A percentile compares a stretch with the other conserved stretches of the same genome.
These are phyloP conservation scores for Lotmaria passim DNA, from an alignment of 208 protist species.

Conservation along the genomic window DNA sequence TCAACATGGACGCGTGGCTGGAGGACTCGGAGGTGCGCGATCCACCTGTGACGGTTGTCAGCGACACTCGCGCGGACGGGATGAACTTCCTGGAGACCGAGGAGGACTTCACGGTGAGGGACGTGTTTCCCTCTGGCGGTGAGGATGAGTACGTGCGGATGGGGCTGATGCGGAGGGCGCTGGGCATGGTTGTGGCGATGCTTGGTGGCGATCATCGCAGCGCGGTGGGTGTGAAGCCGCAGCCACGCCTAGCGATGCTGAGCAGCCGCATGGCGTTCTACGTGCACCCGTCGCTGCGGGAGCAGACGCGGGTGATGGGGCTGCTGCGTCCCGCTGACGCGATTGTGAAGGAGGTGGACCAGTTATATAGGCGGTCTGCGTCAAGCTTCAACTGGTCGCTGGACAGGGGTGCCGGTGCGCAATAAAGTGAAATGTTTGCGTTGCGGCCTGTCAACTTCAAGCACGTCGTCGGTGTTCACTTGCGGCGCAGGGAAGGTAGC, in stretches of 20 bases:
- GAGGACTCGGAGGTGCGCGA: neutral
- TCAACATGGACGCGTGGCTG: constrained; percentile 19
- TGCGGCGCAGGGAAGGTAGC: no score
- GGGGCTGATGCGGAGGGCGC: neutral
- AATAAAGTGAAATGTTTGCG: no score
- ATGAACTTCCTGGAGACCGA: neutral
- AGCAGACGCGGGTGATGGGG: constrained; percentile 22
- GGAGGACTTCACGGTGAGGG: neutral
- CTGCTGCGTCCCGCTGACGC: constrained; percentile 13
- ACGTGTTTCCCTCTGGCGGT: neutral
- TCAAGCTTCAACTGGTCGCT: neutral
- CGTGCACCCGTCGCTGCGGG: neutral
- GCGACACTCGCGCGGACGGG: neutral
- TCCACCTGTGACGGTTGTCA: neutral
- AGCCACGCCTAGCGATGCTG: constrained; percentile 8
- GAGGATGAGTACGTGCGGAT: neutral
- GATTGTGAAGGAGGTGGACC: constrained; percentile 4
- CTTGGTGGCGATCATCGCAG: neutral
- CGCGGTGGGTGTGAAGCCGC: neutral
- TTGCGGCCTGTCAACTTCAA: constrained; percentile 7
- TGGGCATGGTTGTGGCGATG: neutral
- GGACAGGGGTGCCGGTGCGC: neutral
- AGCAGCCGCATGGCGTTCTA: constrained; percentile 18
- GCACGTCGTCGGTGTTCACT: no score
- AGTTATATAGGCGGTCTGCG: constrained; percentile 2